These are phyloP conservation scores for Yamagishiella unicocca DNA, from an alignment of 139 green algal genomes.

Conservation along the genomic window DNA sequence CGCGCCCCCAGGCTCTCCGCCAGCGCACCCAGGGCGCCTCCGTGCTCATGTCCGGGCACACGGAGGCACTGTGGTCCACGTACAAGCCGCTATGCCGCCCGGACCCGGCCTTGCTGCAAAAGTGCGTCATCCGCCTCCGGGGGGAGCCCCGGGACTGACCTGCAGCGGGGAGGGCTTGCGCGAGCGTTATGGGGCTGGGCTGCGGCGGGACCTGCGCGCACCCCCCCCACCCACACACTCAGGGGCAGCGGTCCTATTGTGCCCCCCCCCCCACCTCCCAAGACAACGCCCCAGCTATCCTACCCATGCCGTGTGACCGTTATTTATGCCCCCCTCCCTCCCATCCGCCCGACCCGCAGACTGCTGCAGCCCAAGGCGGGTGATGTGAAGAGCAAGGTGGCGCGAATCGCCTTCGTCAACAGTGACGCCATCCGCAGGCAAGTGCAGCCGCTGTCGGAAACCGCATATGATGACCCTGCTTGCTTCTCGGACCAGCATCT, in stretches of 20 bases:
- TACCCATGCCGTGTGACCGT: no score
- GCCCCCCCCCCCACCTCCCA: background rate
- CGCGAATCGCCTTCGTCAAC: conserved; percentile 75
- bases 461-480: no score
- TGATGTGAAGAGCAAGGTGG: conserved; percentile 60
- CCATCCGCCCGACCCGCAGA: background rate
- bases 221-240: background rate
- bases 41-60: conserved; percentile 74
- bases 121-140: no score
- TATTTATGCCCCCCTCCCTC: no score
- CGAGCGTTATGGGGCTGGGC: no score
- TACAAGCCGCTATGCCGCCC: conserved; percentile 72
- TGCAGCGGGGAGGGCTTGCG: no score
- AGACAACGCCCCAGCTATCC: no score
- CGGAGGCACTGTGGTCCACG: conserved; percentile 75
- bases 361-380: conserved; percentile 49
- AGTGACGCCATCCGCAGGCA: conserved; percentile 53
- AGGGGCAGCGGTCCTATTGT: background rate
- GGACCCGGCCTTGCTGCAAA: conserved; percentile 59
- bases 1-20: conserved; percentile 52
- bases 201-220: no score
- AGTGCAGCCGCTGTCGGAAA: no score
- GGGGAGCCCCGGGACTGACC: no score
- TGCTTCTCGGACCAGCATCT: no score
- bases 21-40: conserved; percentile 61